Evolutionary conservation across 2,329 filamentous ascomycete genomes (phyloP).

Genomic region (Aspergillus calidoustus): DNA sequence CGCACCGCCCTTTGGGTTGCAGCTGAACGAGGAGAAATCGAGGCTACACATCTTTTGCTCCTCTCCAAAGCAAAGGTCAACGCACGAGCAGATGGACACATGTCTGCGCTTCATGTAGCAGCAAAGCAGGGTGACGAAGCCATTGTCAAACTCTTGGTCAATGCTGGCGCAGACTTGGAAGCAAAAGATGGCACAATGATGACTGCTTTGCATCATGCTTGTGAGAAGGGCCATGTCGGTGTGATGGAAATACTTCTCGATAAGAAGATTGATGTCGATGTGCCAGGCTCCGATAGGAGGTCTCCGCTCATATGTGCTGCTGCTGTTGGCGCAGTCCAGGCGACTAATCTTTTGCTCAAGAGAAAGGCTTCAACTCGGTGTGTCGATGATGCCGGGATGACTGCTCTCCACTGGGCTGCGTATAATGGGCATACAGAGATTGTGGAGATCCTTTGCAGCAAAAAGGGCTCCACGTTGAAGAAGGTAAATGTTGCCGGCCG

Average conservation of each 20-base stretch:
- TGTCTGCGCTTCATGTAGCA: constrained; percentile 42
- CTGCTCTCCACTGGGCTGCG: constrained; percentile 44
- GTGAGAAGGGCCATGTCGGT: constrained; percentile 34
- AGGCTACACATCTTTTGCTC: constrained; percentile 38
- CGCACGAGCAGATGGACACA: constrained; percentile 37
- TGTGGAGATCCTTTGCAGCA: constrained; percentile 38
- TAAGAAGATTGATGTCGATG: constrained; percentile 38
- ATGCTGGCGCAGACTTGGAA: constrained; percentile 40
- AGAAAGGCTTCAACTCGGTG: constrained; percentile 35
- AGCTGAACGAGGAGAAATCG: constrained; percentile 39
- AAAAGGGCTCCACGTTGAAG: constrained; percentile 31
- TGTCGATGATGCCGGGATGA: constrained; percentile 41
- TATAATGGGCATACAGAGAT: constrained; percentile 45
- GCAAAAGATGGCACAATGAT: constrained; percentile 42
- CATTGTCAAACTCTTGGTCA: constrained; percentile 39
- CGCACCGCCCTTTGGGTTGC: constrained; percentile 44
- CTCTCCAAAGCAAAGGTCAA: constrained; percentile 39
- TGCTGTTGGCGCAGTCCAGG: constrained; percentile 32
- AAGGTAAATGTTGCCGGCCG: constrained; percentile 35
- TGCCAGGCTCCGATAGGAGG: constrained; percentile 35
- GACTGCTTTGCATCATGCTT: constrained; percentile 43
- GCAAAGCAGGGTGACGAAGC: constrained; percentile 39
- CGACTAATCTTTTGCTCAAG: constrained; percentile 37
- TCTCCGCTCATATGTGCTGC: constrained; percentile 45
- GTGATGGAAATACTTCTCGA: constrained; percentile 37